Evolutionary conservation across 148 eudicot species (phyloP), one percentile per base, ranked within the genome.

Genomic region (Camellia sinensis): DNA sequence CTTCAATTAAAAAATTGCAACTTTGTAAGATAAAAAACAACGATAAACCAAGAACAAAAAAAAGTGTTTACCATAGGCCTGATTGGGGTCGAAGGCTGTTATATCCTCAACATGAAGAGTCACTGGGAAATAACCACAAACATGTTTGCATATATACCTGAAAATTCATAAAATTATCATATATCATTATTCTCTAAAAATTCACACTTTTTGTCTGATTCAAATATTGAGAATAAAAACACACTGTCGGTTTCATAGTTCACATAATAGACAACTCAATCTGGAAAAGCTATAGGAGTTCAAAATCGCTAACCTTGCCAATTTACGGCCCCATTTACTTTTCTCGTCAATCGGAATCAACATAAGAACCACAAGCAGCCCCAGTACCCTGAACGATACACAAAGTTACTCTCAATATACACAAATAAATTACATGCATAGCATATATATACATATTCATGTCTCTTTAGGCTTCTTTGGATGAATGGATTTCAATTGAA

Each of bases 131-230:
- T 93, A 93, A 45, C 97, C 97, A 78, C 87, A 87, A n/a, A 87
- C 97, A 79, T 93, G 92, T 88, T 91, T 90, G 87, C 98, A 91
- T 56, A 95, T 89, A 84, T 84, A 89, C 79, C 97, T 95, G 90
- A 77, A 77, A 78, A 29, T 7, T 37, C 50, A 13, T 67, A 13
- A 4, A 17, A 22, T 61, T 21, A 41, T 75, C 78, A 75, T 60
- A 29, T 29, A 29, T 29, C 53, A 43, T 12, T 44, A 6, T 29
- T 29, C 17, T 43, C 50, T 4, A 9, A 41, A 15, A 44, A 46
- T n/a, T 7, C 40, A 48, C 53, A 10, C 37, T n/a, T 54, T 29
- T 29, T 29, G 12, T 6, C 4, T 21, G 45, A 73, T 44, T 53
- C 21, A 19, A 76, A 48, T 5, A 19, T 9, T 21, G 45, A 52